These are phyloP conservation scores for Besnoitia besnoiti DNA, from an alignment of 169 alveolate genomes.

Conservation along the genomic window DNA sequence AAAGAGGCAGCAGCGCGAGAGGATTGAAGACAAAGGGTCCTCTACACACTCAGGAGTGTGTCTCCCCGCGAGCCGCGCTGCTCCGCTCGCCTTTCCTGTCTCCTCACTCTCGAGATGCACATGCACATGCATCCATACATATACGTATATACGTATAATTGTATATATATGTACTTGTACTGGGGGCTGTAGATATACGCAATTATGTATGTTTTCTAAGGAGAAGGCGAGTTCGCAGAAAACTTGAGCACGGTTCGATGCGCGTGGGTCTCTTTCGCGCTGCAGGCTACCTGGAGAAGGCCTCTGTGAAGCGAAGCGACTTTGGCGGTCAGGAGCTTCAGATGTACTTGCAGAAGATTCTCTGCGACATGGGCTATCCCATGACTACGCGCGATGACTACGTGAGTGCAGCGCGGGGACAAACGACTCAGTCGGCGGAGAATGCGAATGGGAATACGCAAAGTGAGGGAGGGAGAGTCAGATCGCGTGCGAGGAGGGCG, in stretches of 20 bases:
- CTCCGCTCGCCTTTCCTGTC: too few relatives aligned
- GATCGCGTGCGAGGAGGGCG: too few relatives aligned
- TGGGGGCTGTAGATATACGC: not conserved
- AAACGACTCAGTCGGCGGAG: not conserved
- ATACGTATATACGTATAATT: not conserved
- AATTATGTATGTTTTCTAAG: not conserved
- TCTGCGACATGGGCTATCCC: conserved; percentile 77
- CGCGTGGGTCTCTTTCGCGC: not conserved
- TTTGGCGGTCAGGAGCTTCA: conserved; percentile 80
- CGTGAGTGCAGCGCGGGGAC: conserved; percentile 4
- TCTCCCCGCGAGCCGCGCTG: too few relatives aligned
- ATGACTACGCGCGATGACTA: conserved; percentile 77
- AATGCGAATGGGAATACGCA: too few relatives aligned
- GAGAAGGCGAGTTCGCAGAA: not conserved
- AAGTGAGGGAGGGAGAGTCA: too few relatives aligned
- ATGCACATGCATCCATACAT: not conserved
- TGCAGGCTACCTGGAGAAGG: conserved; percentile 56
- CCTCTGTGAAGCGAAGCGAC: conserved; percentile 70
- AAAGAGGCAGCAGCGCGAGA: not conserved
- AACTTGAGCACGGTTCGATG: not conserved
- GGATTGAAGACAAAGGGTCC: too few relatives aligned
- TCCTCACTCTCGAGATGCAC: not conserved
- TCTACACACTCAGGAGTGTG: too few relatives aligned
- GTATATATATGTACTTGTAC: not conserved
- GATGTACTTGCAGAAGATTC: conserved; percentile 73